These are phyloP conservation scores for Tubosaeta sp. DNA, from an alignment of 768 basidiomycete genomes.

Conservation along the genomic window DNA sequence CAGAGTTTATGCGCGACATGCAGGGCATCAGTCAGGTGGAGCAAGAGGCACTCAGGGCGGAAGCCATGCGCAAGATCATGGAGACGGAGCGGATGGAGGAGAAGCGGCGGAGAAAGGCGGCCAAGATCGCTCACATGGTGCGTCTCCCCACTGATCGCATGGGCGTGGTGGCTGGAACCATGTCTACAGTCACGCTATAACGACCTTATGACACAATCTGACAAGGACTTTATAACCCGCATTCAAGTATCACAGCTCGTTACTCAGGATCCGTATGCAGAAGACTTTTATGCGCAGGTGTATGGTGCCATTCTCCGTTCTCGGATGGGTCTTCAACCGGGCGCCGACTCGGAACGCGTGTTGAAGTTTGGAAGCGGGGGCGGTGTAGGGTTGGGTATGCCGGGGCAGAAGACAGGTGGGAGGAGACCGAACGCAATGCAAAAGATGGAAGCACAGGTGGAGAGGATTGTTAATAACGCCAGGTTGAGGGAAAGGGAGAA, in stretches of 20 bases:
- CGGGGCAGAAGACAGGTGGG: slow-evolving; percentile 48
- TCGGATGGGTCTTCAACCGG: slow-evolving; percentile 61
- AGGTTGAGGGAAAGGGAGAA: slow-evolving; percentile 84
- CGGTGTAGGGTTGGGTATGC: slow-evolving; percentile 66
- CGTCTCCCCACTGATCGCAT: slow-evolving; percentile 10
- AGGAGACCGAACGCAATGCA: slow-evolving; percentile 85
- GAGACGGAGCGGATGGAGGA: slow-evolving; percentile 88
- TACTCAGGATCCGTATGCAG: slow-evolving; percentile 93
- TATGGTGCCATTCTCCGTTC: slow-evolving; percentile 82
- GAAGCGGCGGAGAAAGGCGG: slow-evolving; percentile 72
- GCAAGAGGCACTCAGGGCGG: slow-evolving; percentile 66
- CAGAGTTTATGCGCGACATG: slow-evolving; percentile 61
- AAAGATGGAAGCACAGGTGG: slow-evolving; percentile 92
- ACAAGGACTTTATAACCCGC: slow-evolving; percentile 99
- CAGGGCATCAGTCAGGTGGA: slow-evolving; percentile 56
- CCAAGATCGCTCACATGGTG: slow-evolving; percentile 89
- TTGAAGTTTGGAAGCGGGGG: slow-evolving; percentile 86
- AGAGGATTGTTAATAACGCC: slow-evolving; percentile 91
- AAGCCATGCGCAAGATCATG: slow-evolving; percentile 86
- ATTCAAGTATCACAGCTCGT: slow-evolving; percentile 99
- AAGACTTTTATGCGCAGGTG: slow-evolving; percentile 98
- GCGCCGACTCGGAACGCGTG: slow-evolving; percentile 66
- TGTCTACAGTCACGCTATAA: slow-evolving; percentile 75
- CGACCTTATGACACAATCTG: slow-evolving; percentile 94
- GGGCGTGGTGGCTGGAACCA: not conserved